Evolutionary conservation across 257 asterid species (phyloP), one percentile per base, ranked within the genome.

Genomic region (Ajuga chamaepitys): DNA sequence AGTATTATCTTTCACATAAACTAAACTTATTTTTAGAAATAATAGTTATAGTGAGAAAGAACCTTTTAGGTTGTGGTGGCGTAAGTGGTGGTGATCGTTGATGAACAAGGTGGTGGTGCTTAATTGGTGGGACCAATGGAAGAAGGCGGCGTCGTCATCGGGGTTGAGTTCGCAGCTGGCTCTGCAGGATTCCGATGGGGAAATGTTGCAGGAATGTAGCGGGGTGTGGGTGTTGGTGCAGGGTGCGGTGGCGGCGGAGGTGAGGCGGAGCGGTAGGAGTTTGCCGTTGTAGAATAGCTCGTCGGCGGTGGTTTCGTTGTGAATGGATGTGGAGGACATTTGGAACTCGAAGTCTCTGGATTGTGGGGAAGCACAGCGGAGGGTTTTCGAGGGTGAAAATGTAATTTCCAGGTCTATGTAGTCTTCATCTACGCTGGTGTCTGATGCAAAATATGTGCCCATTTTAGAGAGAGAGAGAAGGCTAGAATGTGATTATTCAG

Each of bases 231-330:
- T 40, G 55, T 51, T 58, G 13, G 44, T 56, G 65, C 73, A 62
- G 46, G 86, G 79, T 3, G 72, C 67, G 4, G 83, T 66, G 16
- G 68, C 75, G 63, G 73, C 83, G 75, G 2, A 81, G 83, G 13
- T 78, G 87, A 78, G 79, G 70, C 77, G 82, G 50, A 86, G 95
- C 5, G 96, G 97, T 52, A 85, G 91, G 75, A 90, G 93, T 37
- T 78, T 81, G 12, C 97, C 97, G 22, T 79, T 84, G 86, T 79
- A 79, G 63, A 90, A 88, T 53, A 90, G 96, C 20, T 85, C 91
- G 56, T 83, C 96, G 14, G 96, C 95, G 4, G 91, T 77, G 26
- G 74, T 78, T 30, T 76, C 57, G 3, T 75, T 59, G 67, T 73
- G 0, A 14, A 66, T 67, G 76, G 67, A 40, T 21, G 70, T 7